Conservation (phyloP, 805 yeast genomes). For the Candida gorgasii region DNA sequence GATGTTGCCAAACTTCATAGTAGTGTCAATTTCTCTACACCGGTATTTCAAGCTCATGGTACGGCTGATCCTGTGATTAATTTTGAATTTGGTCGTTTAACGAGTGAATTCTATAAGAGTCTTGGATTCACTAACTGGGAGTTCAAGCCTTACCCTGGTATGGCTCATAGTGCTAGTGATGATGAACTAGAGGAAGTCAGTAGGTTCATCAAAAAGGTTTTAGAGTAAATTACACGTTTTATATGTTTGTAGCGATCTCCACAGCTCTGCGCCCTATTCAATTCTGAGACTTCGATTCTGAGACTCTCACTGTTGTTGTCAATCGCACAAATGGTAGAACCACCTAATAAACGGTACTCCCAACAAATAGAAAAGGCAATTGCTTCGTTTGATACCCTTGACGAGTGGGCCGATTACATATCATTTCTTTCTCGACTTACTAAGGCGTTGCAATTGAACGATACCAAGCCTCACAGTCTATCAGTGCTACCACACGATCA, state of each 20-base stretch:
- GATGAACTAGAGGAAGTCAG: conserved; percentile 62
- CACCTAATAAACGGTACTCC: conserved; percentile 16
- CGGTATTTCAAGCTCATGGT: conserved; percentile 90
- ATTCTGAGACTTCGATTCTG: too few species aligned
- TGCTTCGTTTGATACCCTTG: conserved; percentile 60
- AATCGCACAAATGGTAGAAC: too few species aligned
- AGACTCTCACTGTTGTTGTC: too few species aligned
- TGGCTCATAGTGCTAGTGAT: conserved; percentile 68
- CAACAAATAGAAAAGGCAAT: conserved; percentile 16
- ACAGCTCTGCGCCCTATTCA: too few species aligned
- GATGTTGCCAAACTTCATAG: conserved; percentile 12
- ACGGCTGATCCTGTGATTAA: conserved; percentile 67
- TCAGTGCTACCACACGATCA: conserved; percentile 68
- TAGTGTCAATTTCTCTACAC: conserved; percentile 56
- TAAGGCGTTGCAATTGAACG: conserved; percentile 55
- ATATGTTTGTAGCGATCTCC: too few species aligned
- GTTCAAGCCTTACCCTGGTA: conserved; percentile 59
- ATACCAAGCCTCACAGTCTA: conserved; percentile 20
- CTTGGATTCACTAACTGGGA: conserved; percentile 41
- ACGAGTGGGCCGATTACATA: conserved; percentile 98
- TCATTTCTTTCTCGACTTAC: conserved; percentile 79
- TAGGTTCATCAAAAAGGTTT: conserved; percentile 29
- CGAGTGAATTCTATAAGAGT: conserved; percentile 47
- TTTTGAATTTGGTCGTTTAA: conserved; percentile 36
- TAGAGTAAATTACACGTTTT: not conserved